Evolutionary conservation across 495 filamentous ascomycete species (phyloP), one percentile per base, ranked within the genome.

Genomic region (Bryoglossum gracile): DNA sequence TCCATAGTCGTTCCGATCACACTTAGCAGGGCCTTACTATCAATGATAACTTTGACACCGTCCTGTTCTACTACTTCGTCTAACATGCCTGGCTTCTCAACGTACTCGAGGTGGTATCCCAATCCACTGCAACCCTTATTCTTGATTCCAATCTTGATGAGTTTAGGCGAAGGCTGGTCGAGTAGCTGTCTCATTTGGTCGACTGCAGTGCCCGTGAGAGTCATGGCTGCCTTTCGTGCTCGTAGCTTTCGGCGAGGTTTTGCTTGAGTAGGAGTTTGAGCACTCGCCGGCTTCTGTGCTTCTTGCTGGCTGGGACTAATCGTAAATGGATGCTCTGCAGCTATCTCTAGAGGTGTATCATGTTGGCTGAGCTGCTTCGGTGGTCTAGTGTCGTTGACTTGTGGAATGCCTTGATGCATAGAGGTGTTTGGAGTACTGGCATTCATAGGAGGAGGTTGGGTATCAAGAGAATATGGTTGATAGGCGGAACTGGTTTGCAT

Each of bases 1-100:
- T 98, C 92, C 92, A 98, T 98, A 73, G 97, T 92, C 57, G 86
- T 95, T 8, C 94, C 92, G 63, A 98, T 95, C 35, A 98, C 95
- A 62, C 87, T 95, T 58, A 98, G 92, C 49, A 98, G 69, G 50
- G 92, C 92, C 68, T 95, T 97, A 68, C 85, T 89, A 68, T 98
- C 92, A 45, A 98, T 87, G 65, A 98, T 60, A 25, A 98, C 94
- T 70, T 84, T 92, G 11, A 98, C 92, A 3, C 89, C 92, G 57
- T 95, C 92, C 62, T 97, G 94, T 60, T 92, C 89, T 11, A 98
- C 89, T 47, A 83, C 70, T 62, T 98, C 92, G 62, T 98, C 92
- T 54, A 96, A 92, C 35, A 73, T 73, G 2, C 78, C 87, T 0
- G 89, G 75, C 70, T 88, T 86, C 55, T 96, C 90, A 23, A 97